These are phyloP conservation scores for Exserohilum rostratum DNA, from an alignment of 2,329 filamentous ascomycete genomes.

Conservation along the genomic window DNA sequence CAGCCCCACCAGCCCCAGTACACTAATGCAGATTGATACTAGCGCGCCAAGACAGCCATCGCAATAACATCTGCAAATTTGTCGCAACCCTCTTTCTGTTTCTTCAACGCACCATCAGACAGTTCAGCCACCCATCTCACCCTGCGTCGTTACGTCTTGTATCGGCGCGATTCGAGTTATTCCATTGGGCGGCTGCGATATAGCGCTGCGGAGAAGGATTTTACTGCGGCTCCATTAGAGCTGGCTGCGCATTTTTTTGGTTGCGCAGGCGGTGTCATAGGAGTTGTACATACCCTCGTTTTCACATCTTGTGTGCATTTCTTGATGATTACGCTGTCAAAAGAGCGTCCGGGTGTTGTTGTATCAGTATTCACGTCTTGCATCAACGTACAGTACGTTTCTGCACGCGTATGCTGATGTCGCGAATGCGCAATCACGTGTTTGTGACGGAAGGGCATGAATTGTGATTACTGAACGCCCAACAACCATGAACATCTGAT, in stretches of 20 bases:
- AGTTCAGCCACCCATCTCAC: constrained; percentile 49
- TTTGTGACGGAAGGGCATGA: too few relatives aligned
- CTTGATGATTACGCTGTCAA: neutral
- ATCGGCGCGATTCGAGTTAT: constrained; percentile 37
- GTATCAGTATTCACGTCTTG: too few relatives aligned
- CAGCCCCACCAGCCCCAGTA: too few relatives aligned
- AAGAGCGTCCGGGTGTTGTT: too few relatives aligned
- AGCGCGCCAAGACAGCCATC: constrained; percentile 11
- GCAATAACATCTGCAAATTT: constrained; percentile 31
- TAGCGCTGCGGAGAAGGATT: constrained; percentile 63
- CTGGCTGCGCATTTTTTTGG: constrained; percentile 69
- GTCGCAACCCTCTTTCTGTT: constrained; percentile 16
- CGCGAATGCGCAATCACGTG: too few relatives aligned
- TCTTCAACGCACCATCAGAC: constrained; percentile 48
- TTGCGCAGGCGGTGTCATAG: constrained; percentile 88
- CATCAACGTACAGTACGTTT: too few relatives aligned
- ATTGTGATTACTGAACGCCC: too few relatives aligned
- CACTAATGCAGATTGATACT: neutral
- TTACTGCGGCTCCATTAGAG: constrained; percentile 69
- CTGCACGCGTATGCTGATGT: too few relatives aligned
- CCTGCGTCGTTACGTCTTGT: constrained; percentile 47
- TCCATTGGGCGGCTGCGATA: constrained; percentile 60
- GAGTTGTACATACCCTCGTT: constrained; percentile 67
- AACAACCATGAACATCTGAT: too few relatives aligned
- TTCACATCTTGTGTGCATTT: neutral